Evolutionary conservation across 2,329 filamentous ascomycete species (phyloP).

Genomic region (Didymella arachidicola): DNA sequence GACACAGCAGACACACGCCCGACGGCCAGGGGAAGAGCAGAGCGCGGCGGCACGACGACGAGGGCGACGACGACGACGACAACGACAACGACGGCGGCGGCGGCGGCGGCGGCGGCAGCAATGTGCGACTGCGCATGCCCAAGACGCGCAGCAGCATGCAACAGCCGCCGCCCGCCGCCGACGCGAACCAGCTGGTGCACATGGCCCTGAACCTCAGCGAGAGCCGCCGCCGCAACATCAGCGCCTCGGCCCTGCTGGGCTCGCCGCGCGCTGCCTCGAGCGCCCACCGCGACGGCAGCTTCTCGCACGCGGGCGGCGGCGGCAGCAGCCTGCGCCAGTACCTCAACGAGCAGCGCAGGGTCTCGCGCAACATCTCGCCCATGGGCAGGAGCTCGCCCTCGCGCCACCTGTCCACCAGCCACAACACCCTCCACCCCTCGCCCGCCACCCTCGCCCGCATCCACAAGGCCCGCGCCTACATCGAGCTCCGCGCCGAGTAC

Average conservation of each 20-base stretch:
- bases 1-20: neutral
- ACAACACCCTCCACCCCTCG: constrained; percentile 67
- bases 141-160: constrained; percentile 30
- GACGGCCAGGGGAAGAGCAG: neutral
- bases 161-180: constrained; percentile 55
- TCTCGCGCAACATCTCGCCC: constrained; percentile 69
- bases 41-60: neutral
- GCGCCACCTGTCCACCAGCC: constrained; percentile 40
- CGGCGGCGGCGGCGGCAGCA: constrained; percentile 19
- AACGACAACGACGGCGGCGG: constrained; percentile 25
- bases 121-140: constrained; percentile 28
- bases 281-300: constrained; percentile 48
- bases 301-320: constrained; percentile 53
- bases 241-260: constrained; percentile 64
- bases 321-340: constrained; percentile 71
- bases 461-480: constrained; percentile 82
- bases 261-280: constrained; percentile 57
- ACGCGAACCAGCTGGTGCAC: constrained; percentile 89
- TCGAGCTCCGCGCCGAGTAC: constrained; percentile 88
- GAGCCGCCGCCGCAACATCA: constrained; percentile 70
- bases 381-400: constrained; percentile 53
- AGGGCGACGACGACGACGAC: constrained; percentile 18
- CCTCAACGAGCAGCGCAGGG: constrained; percentile 73
- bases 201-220: constrained; percentile 91
- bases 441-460: constrained; percentile 80